These are phyloP conservation scores for Hortiboletus rubellus DNA, from an alignment of 1,284 basidiomycete species.

Conservation along the genomic window DNA sequence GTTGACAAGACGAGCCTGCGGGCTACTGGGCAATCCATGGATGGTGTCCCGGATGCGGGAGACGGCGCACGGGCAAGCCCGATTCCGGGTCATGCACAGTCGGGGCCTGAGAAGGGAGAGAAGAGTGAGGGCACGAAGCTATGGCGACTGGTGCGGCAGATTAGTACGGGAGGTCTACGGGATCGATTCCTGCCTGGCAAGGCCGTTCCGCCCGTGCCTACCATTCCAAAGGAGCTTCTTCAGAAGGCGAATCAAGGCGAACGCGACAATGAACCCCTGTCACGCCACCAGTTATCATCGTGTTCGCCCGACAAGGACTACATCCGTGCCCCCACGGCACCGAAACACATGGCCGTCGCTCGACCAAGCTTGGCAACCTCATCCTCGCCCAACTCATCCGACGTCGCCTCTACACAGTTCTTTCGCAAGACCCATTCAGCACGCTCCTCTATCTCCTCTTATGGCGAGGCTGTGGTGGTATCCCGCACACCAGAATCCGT, in stretches of 20 bases:
- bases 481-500: slow-evolving; percentile 40
- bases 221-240: slow-evolving; percentile 48
- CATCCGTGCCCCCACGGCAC: slow-evolving; percentile 2
- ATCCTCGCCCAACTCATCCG: slow-evolving; percentile 58
- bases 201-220: slow-evolving; percentile 59
- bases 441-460: slow-evolving; percentile 58
- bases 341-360: slow-evolving; percentile 22
- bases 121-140: slow-evolving; percentile 43
- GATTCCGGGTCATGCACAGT: not conserved
- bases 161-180: slow-evolving; percentile 61
- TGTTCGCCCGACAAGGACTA: slow-evolving; percentile 10
- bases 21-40: slow-evolving; percentile 17
- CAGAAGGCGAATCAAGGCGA: slow-evolving; percentile 8
- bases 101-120: slow-evolving; percentile 14
- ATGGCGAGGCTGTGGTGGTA: slow-evolving; percentile 41
- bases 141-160: slow-evolving; percentile 69
- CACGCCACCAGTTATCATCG: not conserved
- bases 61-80: slow-evolving; percentile 12
- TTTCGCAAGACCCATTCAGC: slow-evolving; percentile 50
- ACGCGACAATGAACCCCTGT: slow-evolving; percentile 23
- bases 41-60: slow-evolving; percentile 6
- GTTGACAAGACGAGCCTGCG: slow-evolving; percentile 20
- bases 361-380: slow-evolving; percentile 45
- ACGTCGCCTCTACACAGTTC: slow-evolving; percentile 52
- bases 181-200: slow-evolving; percentile 49